Base-by-base conservation (phyloP, 2,329 filamentous ascomycete genomes). In the Aureobasidium lini region DNA sequence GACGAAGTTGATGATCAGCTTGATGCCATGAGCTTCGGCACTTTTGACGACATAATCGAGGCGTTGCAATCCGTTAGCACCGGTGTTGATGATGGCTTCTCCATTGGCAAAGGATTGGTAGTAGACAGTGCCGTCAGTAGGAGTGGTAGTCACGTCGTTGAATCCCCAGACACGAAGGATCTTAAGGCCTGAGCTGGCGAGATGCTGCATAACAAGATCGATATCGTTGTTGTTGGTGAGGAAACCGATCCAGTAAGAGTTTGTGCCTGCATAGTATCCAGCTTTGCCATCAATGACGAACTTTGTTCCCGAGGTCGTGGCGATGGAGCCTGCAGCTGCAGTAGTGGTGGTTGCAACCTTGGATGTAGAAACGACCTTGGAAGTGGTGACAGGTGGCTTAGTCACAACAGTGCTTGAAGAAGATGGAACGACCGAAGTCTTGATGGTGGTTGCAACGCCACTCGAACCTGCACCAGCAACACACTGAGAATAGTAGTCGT, bases 1-100 rank as follows among this genome's bases (percentile, higher is more conserved):
- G 59, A 87, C 82, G 44, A 87, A 83, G 64, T 83, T 81, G 67
- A 85, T 80, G 62, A 88, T 84, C 5, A 87, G 73, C 69, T 85
- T 85, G 64, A 88, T 76, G 4, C 80, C 81, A 57, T 81, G 75
- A 58, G 76, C 74, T 69, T 85, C 83, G 5, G 84, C 84, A 0
- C 80, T 75, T 40, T 76, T 68, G 57, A 88, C 84, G 1, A 87
- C 83, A 57, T 82, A 82, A 66, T 88, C 85, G 2, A 88, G 79
- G 13, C 84, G 79, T 68, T 85, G 78, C 8, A 88, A 79, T 15
- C 85, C 84, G 67, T 87, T 74, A 37, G 78, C 65, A 2, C 83
- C 84, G 0, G 79, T 84, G 71, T 88, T 87, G 73, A 88, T 86
- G 18, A 79, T 79, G 3, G 79, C 78, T 3, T 76, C 75, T 3